Conservation (phyloP, 352 stramenopile species). For the Elongisporangium senticosum region DNA sequence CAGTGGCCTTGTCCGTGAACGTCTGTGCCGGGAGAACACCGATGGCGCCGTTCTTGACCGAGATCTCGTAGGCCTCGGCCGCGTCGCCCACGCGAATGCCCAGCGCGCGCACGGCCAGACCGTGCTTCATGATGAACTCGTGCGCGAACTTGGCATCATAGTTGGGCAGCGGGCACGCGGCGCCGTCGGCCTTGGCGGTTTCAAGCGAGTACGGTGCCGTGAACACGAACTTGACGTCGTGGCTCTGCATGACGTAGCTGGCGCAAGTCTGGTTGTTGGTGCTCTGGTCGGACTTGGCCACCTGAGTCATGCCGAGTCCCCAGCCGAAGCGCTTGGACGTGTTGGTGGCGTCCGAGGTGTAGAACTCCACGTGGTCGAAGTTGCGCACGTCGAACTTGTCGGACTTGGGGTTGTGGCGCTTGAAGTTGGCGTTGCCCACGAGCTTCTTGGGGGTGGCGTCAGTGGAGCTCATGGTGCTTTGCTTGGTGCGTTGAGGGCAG, state of each 20-base stretch:
- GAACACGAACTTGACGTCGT: conserved; percentile 82
- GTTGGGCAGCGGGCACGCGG: conserved; percentile 45
- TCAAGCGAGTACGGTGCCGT: conserved; percentile 82
- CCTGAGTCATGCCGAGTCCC: conserved; percentile 77
- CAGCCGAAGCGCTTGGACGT: conserved; percentile 70
- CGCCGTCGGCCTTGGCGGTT: conserved; percentile 48
- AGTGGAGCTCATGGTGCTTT: neutral
- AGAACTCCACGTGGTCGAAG: conserved; percentile 88
- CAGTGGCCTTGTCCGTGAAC: conserved; percentile 51
- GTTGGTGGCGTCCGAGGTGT: conserved; percentile 76
- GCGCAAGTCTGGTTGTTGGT: conserved; percentile 84
- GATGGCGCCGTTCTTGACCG: conserved; percentile 63
- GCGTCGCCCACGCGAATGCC: conserved; percentile 81
- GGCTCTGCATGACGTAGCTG: conserved; percentile 82
- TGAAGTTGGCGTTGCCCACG: conserved; percentile 72
- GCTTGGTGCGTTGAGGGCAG: neutral
- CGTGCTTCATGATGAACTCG: conserved; percentile 81
- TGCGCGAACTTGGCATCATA: conserved; percentile 57
- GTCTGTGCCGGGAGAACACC: conserved; percentile 50
- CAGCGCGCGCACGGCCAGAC: conserved; percentile 70
- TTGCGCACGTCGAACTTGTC: conserved; percentile 72
- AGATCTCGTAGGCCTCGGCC: conserved; percentile 67
- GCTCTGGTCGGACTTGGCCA: conserved; percentile 82
- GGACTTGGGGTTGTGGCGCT: conserved; percentile 66
- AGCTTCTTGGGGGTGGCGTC: conserved; percentile 37